These are phyloP conservation scores for Nigrospora oryzae DNA, from an alignment of 2,329 filamentous ascomycete species.

Conservation along the genomic window DNA sequence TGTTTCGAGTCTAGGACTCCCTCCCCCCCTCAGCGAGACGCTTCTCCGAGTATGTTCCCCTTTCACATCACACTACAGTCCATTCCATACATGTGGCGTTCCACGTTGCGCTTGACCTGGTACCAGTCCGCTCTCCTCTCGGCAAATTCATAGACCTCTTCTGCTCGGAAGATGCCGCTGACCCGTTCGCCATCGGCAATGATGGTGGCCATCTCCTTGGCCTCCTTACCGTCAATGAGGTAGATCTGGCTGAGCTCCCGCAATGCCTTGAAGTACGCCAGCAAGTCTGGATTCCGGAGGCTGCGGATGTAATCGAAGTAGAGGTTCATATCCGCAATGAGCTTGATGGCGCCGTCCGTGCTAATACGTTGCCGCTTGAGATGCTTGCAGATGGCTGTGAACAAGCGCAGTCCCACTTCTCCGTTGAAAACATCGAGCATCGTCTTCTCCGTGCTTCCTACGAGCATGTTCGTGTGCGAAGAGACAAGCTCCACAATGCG, in stretches of 20 bases:
- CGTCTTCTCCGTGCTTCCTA: conserved; percentile 92
- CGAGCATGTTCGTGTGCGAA: conserved; percentile 85
- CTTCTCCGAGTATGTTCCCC: neutral
- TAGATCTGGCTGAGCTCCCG: conserved; percentile 93
- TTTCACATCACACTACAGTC: conserved; percentile 76
- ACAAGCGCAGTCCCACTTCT: conserved; percentile 89
- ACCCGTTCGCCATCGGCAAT: conserved; percentile 90
- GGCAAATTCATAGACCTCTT: conserved; percentile 97
- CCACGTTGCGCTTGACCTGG: conserved; percentile 76
- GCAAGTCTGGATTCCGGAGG: conserved; percentile 73
- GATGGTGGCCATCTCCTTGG: conserved; percentile 89
- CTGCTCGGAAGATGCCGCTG: conserved; percentile 82
- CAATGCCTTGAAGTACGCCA: conserved; percentile 85
- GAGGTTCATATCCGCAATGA: conserved; percentile 94
- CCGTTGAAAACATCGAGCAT: conserved; percentile 98
- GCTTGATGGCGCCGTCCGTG: conserved; percentile 78
- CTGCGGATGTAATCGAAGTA: conserved; percentile 81
- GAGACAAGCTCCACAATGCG: conserved; percentile 79
- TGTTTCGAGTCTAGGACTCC: neutral
- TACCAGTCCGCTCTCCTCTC: conserved; percentile 95
- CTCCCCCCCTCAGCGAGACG: neutral
- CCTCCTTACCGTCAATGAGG: conserved; percentile 76
- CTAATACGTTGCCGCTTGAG: conserved; percentile 92
- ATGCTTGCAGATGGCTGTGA: conserved; percentile 90
- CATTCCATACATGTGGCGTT: conserved; percentile 94